Evolutionary conservation across 768 basidiomycete species (phyloP), one percentile per base, ranked within the genome.

Genomic region (Punctularia strigosozonata): DNA sequence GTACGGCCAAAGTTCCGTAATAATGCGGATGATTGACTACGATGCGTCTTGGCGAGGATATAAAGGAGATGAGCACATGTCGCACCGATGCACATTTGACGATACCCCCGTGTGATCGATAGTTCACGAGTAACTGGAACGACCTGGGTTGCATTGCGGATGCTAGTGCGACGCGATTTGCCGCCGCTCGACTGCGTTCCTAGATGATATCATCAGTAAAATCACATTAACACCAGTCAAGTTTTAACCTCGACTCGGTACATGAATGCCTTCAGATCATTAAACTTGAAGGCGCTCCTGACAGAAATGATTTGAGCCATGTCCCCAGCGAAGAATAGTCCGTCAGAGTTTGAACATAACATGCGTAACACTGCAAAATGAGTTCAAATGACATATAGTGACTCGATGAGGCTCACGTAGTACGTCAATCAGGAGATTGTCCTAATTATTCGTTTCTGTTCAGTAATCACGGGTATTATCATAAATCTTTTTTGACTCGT

Each of bases 311-410:
- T 80, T 45, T 86, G 83, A 0, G 83, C 80, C 0, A 82, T 84
- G 49, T 86, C 83, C 0, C 84, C 83, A 2, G 80, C 82, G 78
- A 80, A 84, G 44, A 85, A 79, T 15, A 83, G 55, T 0, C 82
- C 81, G 37, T 80, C 60, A 0, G 71, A 66, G 47, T 83, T 83
- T 8, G 55, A 54, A 43, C 78, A 83, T n/a, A 85, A 50, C 0
- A 62, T 60, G 22, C 80, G 60, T 26, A 85, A 53, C 3, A 85
- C 82, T 84, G 40, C 14, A 19, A 10, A 30, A n/a, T n/a, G 26
- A 28, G 15, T 28, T 8, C 26, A 8, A 28, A 28, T 28, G n/a
- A 15, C 15, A n/a, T n/a, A n/a, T n/a, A n/a, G n/a, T n/a, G n/a
- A n/a, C n/a, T n/a, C n/a, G n/a, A n/a, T n/a, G n/a, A n/a, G n/a